Conservation (phyloP, 306 rosid species). For the Delonix regia region DNA sequence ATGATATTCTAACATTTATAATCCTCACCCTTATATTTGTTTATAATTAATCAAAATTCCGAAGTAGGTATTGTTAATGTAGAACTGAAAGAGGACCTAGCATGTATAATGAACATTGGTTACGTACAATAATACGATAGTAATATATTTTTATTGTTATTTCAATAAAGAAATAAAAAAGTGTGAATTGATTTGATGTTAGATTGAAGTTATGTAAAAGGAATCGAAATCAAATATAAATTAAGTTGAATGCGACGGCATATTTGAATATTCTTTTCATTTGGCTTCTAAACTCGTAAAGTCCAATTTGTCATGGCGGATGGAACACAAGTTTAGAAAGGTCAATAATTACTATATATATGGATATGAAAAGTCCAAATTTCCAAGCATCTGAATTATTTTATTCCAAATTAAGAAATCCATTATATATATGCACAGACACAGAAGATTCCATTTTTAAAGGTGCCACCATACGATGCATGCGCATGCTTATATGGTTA, state of each 20-base stretch:
- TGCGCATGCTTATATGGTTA: not conserved
- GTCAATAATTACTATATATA: not conserved
- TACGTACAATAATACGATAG: not conserved
- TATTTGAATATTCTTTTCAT: not conserved
- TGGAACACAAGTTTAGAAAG: not conserved
- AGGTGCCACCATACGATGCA: not conserved
- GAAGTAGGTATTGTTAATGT: not conserved
- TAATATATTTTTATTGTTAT: no score
- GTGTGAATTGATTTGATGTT: no score
- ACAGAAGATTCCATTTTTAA: not conserved
- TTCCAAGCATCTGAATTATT: no score
- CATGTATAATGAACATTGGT: no score
- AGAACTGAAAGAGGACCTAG: not conserved
- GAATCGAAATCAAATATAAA: not conserved
- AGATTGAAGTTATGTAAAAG: not conserved
- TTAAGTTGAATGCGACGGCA: not conserved
- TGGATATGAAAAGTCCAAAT: not conserved
- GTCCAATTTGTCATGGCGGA: not conserved
- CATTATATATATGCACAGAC: no score
- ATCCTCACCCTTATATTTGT: not conserved
- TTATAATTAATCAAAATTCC: not conserved
- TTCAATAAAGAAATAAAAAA: no score
- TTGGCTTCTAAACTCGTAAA: not conserved
- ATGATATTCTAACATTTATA: no score
- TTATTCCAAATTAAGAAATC: no score